phyloP scores from a whole-genome alignment of 2,329 filamentous ascomycete species.

The Xylaria sp. region DNA sequence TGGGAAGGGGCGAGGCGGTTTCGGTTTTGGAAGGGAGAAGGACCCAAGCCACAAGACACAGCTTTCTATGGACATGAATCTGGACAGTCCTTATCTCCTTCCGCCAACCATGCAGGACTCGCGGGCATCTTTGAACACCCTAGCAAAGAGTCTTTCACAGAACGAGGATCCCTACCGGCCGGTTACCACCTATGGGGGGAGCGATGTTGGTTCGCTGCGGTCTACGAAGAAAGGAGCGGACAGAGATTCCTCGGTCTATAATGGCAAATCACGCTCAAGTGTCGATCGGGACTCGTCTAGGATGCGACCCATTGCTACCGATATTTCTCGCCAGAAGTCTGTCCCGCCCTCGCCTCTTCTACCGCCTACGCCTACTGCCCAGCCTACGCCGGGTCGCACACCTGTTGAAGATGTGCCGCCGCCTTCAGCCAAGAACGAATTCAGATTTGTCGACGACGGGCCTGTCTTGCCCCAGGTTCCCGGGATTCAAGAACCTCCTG shows the following conservation, averaged over 20 bases:
- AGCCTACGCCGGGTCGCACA: conserved; percentile 20
- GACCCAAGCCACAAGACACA: conserved; percentile 51
- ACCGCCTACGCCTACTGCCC: conserved; percentile 30
- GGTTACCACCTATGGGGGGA: conserved; percentile 58
- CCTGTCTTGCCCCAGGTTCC: conserved; percentile 34
- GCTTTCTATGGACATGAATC: conserved; percentile 72
- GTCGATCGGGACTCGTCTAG: conserved; percentile 34
- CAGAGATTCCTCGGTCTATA: conserved; percentile 50
- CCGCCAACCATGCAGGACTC: conserved; percentile 79
- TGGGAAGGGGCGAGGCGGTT: conserved; percentile 47
- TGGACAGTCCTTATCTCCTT: conserved; percentile 89
- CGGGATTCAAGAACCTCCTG: conserved; percentile 43
- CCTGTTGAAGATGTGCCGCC: conserved; percentile 10
- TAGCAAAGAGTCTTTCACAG: conserved; percentile 74
- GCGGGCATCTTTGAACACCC: conserved; percentile 81
- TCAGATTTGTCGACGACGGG: conserved; percentile 42
- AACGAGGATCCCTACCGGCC: conserved; percentile 84
- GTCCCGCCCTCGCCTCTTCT: conserved; percentile 43
- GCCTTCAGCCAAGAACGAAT: conserved; percentile 35
- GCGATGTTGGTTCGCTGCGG: conserved; percentile 59
- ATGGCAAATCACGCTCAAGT: conserved; percentile 41
- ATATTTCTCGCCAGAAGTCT: conserved; percentile 48
- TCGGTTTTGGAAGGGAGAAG: conserved; percentile 63
- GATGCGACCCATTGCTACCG: conserved; percentile 21
- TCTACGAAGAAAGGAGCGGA: conserved; percentile 48